Evolutionary conservation across 371 early-diverging fungal genomes (phyloP), one percentile per base, ranked within the genome.

Genomic region (Syncephalastrum monosporum): DNA sequence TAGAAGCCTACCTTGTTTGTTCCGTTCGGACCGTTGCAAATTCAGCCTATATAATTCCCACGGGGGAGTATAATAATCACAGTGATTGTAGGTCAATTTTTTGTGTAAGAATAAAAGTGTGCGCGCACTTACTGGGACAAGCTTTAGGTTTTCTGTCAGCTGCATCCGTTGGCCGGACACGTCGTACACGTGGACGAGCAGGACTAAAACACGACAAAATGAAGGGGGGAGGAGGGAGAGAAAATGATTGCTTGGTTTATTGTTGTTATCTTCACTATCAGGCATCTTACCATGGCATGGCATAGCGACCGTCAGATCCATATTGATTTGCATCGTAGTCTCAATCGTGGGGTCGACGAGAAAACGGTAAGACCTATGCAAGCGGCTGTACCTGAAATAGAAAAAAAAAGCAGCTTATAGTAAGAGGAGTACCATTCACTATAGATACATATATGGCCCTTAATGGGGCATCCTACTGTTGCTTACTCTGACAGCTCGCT

Each of bases 261-360:
- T 47, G 21, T 41, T 13, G 14, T 13, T 54, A 57, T 56, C 42
- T 23, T 44, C 25, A 19, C 58, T 49, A 41, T 21, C 55, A 14
- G 17, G 8, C 12, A 5, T 42, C 67, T 70, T 78, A 89, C 91
- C 74, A 42, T 79, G 69, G 73, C 97, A 97, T 10, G 87, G 85
- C 91, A 91, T 94, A 5, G 93, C 93, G n/a, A 97, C 77, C 1
- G 91, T 90, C 21, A 94, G 47, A 62, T 92, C 97, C 49, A 95
- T 66, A 68, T 94, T 93, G 24, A 97, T 86, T 64, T 86, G 88
- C 61, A 96, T 68, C n/a, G 64, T 68, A 14, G 83, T 80, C 56
- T 82, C 82, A 29, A 89, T 74, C 12, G 74, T 65, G 14, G 77
- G 74, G 71, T 95, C 94, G 10, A 94, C 89, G 13, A 88, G 42